Evolutionary conservation across 768 basidiomycete species (phyloP).

Genomic region (Porpolomopsis calyptriformis): DNA sequence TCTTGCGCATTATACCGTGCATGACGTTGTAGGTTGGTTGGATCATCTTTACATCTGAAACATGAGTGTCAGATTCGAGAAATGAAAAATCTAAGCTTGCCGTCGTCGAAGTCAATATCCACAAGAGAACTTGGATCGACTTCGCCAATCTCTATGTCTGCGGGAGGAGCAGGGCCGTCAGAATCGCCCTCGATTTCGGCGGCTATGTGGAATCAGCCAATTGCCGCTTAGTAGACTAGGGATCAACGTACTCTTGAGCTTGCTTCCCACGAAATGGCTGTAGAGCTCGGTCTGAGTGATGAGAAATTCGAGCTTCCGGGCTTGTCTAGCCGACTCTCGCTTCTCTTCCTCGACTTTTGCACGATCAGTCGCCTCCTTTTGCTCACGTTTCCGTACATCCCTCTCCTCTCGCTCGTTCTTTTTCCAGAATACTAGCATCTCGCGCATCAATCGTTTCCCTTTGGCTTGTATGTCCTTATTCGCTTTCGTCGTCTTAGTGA

Average conservation of each 20-base stretch:
- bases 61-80: conserved; percentile 4
- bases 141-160: conserved; percentile 48
- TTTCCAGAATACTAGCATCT: conserved; percentile 97
- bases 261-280: conserved; percentile 97
- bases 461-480: conserved; percentile 78
- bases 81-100: conserved; percentile 31
- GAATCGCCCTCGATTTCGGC: conserved; percentile 62
- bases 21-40: conserved; percentile 74
- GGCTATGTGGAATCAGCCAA: conserved; percentile 32
- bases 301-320: conserved; percentile 94
- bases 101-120: conserved; percentile 87
- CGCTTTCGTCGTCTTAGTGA: conserved; percentile 62
- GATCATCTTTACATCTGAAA: conserved; percentile 53
- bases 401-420: conserved; percentile 96
- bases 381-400: conserved; percentile 84
- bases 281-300: conserved; percentile 98
- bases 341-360: conserved; percentile 86
- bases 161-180: conserved; percentile 34
- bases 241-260: conserved; percentile 65
- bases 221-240: neutral
- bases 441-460: conserved; percentile 81
- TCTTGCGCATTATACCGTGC: conserved; percentile 85
- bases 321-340: conserved; percentile 86
- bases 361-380: conserved; percentile 86
- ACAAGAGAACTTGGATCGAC: conserved; percentile 42